A percentile compares a stretch with the other conserved stretches of the same genome.
phyloP scores from a whole-genome alignment of 129 eudicot species.

The Gnaphalium uliginosum region DNA sequence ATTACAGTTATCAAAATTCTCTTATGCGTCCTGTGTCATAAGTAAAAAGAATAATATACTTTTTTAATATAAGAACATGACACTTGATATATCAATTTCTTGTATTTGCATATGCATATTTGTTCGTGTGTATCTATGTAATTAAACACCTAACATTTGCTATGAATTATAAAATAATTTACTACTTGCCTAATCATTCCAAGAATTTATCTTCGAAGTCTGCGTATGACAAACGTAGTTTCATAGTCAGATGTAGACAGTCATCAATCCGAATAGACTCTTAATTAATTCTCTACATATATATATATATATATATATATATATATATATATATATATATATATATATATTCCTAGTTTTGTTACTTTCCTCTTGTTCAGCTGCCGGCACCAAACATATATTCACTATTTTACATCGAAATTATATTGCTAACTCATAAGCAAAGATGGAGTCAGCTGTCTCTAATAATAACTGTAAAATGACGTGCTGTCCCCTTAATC shows the following conservation, averaged over 20 bases:
- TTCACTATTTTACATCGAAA: slow-evolving; percentile 19
- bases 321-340: not conserved
- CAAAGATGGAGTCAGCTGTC: slow-evolving; percentile 26
- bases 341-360: slow-evolving; percentile 12
- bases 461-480: slow-evolving; percentile 7
- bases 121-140: slow-evolving; percentile 24
- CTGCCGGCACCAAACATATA: slow-evolving; percentile 19
- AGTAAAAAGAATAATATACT: too few relatives aligned
- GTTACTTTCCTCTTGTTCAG: slow-evolving; percentile 20
- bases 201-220: slow-evolving; percentile 26
- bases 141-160: slow-evolving; percentile 17
- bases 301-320: not conserved
- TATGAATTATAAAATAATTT: not conserved
- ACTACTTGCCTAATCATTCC: slow-evolving; percentile 22
- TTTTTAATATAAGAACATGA: not conserved
- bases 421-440: not conserved
- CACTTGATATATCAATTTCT: slow-evolving; percentile 29
- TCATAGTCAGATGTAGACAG: slow-evolving; percentile 22
- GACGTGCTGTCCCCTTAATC: slow-evolving; percentile 17
- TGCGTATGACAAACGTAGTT: slow-evolving; percentile 11
- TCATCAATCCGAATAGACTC: slow-evolving; percentile 14
- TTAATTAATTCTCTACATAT: not conserved
- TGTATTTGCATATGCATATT: slow-evolving; percentile 17
- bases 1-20: too few relatives aligned
- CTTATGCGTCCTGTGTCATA: too few relatives aligned